These are phyloP conservation scores for Metschnikowia reukaufii DNA, from an alignment of 805 yeast genomes.

Conservation along the genomic window DNA sequence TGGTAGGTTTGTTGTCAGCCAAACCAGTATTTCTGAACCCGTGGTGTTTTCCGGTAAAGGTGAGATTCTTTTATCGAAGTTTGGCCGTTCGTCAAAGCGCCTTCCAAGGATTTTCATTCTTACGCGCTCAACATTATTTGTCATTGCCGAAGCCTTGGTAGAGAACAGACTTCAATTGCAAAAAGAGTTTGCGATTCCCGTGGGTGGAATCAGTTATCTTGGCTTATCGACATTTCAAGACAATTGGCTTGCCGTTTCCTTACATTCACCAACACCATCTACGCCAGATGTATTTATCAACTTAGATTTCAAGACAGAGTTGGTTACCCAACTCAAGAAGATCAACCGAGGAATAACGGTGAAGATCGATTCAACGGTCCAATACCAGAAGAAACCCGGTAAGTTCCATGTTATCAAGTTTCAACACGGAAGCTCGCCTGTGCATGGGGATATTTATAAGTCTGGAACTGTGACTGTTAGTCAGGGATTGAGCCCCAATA, in stretches of 20 bases:
- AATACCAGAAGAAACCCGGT: constrained; percentile 90
- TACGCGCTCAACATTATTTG: constrained; percentile 60
- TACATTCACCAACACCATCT: constrained; percentile 46
- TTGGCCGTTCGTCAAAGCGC: constrained; percentile 88
- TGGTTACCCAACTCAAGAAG: constrained; percentile 70
- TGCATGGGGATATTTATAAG: constrained; percentile 72
- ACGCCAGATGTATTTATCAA: constrained; percentile 80
- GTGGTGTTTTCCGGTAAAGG: constrained; percentile 81
- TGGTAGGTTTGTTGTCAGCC: constrained; percentile 73
- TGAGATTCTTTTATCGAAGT: constrained; percentile 77
- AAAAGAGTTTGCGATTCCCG: constrained; percentile 63
- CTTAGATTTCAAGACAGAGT: constrained; percentile 84
- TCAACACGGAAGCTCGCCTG: constrained; percentile 57
- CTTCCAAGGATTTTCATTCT: constrained; percentile 70
- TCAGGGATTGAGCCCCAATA: constrained; percentile 72
- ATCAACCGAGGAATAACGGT: constrained; percentile 59
- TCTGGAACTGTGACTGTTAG: constrained; percentile 83
- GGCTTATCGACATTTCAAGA: constrained; percentile 78
- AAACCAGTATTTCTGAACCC: constrained; percentile 65
- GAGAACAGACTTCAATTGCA: constrained; percentile 56
- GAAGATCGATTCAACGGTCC: constrained; percentile 66
- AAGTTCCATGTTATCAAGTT: constrained; percentile 75
- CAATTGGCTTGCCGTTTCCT: constrained; percentile 82
- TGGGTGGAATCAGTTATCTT: constrained; percentile 58
- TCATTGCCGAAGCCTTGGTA: constrained; percentile 70